Conservation (phyloP, 768 basidiomycete species). For the Hemileccinum impolitum region DNA sequence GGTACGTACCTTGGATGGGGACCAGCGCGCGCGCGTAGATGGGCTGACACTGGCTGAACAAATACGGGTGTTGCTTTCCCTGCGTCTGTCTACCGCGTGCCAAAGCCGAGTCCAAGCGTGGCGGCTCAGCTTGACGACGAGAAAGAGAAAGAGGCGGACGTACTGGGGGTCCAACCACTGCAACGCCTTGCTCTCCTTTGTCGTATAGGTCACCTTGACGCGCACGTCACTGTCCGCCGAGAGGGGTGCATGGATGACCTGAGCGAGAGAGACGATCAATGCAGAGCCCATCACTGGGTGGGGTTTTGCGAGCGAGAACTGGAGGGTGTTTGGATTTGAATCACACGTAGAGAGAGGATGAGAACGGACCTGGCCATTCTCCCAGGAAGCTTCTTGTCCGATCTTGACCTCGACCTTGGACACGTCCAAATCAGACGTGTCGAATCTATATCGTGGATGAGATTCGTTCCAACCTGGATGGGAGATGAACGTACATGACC, state of each 20-base stretch:
- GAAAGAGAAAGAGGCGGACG: conserved; percentile 7
- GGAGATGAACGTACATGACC: conserved; percentile 46
- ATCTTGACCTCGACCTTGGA: conserved; percentile 41
- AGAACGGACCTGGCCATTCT: conserved; percentile 39
- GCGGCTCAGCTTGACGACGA: no score
- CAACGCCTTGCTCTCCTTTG: conserved; percentile 73
- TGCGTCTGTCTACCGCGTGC: conserved; percentile 67
- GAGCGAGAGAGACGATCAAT: conserved; percentile 54
- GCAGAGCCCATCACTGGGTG: conserved; percentile 77
- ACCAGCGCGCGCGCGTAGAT: conserved; percentile 81
- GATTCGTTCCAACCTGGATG: neutral
- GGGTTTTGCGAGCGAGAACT: conserved; percentile 55
- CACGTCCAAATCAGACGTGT: conserved; percentile 70
- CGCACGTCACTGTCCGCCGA: conserved; percentile 25
- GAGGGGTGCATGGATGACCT: conserved; percentile 25
- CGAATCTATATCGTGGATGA: conserved; percentile 49
- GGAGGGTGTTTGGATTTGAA: neutral
- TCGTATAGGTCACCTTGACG: conserved; percentile 63
- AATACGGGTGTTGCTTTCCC: conserved; percentile 78
- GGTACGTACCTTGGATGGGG: conserved; percentile 66
- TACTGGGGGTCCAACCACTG: conserved; percentile 86
- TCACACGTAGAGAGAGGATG: neutral
- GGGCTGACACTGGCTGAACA: conserved; percentile 95
- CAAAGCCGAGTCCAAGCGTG: no score
- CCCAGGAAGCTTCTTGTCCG: conserved; percentile 41